Conservation (phyloP, 1,139 yeast genomes). For the Diutina catenulata region DNA sequence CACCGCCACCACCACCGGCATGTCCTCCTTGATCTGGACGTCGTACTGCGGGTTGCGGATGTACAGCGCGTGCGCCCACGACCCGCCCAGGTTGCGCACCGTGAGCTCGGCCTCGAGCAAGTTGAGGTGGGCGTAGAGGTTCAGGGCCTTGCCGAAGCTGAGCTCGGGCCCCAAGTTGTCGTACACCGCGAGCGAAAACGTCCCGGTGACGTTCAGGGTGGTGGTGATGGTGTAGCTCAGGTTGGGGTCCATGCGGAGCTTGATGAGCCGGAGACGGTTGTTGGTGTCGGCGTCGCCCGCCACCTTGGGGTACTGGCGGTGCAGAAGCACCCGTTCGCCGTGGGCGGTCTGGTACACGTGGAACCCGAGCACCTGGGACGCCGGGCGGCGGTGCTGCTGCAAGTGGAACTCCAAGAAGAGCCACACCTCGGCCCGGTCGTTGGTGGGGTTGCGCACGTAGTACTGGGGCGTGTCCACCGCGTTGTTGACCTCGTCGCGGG, state of each 20-base stretch:
- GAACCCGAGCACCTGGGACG: not conserved
- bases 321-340: slow-evolving; percentile 23
- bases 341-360: slow-evolving; percentile 17
- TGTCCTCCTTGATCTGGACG: slow-evolving; percentile 13
- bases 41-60: slow-evolving; percentile 55
- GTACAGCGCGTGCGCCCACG: slow-evolving; percentile 38
- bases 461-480: not conserved
- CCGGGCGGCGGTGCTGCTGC: not conserved
- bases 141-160: slow-evolving; percentile 15
- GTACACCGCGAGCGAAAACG: not conserved
- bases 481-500: not conserved
- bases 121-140: slow-evolving; percentile 12
- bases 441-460: not conserved
- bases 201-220: not conserved
- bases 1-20: slow-evolving; percentile 15
- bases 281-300: slow-evolving; percentile 17
- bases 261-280: slow-evolving; percentile 13
- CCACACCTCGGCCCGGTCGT: not conserved
- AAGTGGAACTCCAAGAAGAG: not conserved
- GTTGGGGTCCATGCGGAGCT: not conserved
- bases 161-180: slow-evolving; percentile 9
- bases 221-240: slow-evolving; percentile 2
- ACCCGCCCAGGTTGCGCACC: slow-evolving; percentile 37
- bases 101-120: slow-evolving; percentile 38
- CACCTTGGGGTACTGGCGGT: slow-evolving; percentile 18